Conservation (phyloP, 2,329 filamentous ascomycete species). For the Plectosphaerella sp. region DNA sequence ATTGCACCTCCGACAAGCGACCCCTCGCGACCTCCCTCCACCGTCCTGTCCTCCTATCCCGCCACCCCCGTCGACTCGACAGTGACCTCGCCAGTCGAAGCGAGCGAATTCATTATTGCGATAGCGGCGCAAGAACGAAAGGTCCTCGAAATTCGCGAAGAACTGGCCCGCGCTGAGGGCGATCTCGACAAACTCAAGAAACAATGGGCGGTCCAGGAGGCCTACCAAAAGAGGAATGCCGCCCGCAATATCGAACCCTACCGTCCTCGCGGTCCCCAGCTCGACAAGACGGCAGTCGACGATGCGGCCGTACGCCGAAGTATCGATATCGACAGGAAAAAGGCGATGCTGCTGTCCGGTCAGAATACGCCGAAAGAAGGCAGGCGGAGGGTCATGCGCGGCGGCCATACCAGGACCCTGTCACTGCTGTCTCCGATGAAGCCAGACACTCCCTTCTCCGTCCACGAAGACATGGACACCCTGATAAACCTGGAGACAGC, state of each 20-base stretch:
- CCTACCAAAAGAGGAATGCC: conserved; percentile 68
- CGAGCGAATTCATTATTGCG: conserved; percentile 74
- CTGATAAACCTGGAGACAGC: conserved; percentile 25
- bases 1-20: conserved; percentile 50
- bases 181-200: conserved; percentile 75
- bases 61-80: conserved; percentile 45
- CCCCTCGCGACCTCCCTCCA: conserved; percentile 47
- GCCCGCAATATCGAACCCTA: conserved; percentile 56
- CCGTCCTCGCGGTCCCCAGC: conserved; percentile 19
- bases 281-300: conserved; percentile 24
- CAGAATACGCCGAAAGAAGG: conserved; percentile 36
- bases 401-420: conserved; percentile 58
- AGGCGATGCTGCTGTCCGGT: conserved; percentile 55
- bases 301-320: conserved; percentile 33
- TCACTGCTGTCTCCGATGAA: conserved; percentile 75
- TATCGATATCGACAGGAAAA: conserved; percentile 69
- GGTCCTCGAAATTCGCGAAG: conserved; percentile 87
- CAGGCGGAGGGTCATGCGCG: conserved; percentile 64
- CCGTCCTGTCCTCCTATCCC: conserved; percentile 40
- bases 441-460: conserved; percentile 35
- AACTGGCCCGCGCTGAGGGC: conserved; percentile 75
- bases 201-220: conserved; percentile 76
- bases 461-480: conserved; percentile 43
- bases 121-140: conserved; percentile 88
- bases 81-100: conserved; percentile 44